Percentiles rank a stretch among this genome's conserved stretches.
Evolutionary conservation across 176 grass and related monocot species (phyloP).

Genomic region (Leersia perrieri): DNA sequence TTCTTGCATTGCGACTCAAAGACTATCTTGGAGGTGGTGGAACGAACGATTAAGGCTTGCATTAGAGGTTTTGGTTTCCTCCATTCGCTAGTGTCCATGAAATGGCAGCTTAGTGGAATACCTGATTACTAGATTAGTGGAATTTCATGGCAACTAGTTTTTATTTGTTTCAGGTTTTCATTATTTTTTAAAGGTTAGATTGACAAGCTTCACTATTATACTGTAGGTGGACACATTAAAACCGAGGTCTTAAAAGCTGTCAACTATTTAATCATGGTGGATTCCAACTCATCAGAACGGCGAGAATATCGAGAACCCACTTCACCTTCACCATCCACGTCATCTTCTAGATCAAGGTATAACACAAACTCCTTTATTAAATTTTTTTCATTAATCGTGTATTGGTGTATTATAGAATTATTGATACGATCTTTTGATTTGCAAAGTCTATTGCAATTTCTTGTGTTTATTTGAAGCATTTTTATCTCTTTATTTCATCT

Average conservation of each 20-base stretch:
- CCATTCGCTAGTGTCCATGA: neutral
- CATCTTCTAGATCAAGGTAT: slow-evolving; percentile 87
- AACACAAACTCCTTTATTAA: neutral
- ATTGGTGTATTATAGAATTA: neutral
- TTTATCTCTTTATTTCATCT: neutral
- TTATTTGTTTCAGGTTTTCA: neutral
- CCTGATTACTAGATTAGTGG: neutral
- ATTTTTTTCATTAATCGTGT: neutral
- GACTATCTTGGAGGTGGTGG: neutral
- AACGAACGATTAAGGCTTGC: slow-evolving; percentile 8
- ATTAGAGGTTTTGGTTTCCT: neutral
- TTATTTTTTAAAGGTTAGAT: neutral
- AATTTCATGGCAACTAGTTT: too few species aligned
- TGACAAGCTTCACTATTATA: neutral
- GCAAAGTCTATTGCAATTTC: slow-evolving; percentile 1
- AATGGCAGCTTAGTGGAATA: neutral
- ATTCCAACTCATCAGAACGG: slow-evolving; percentile 35
- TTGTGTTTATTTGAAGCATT: slow-evolving; percentile 28
- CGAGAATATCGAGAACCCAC: slow-evolving; percentile 31
- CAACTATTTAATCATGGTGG: slow-evolving; percentile 51
- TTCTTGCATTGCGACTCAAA: slow-evolving; percentile 8
- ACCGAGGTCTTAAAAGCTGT: slow-evolving; percentile 17
- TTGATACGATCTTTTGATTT: neutral
- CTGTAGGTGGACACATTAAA: slow-evolving; percentile 39
- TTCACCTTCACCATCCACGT: slow-evolving; percentile 67